Evolutionary conservation across 2,329 filamentous ascomycete species (phyloP).

Genomic region (Colletotrichum salicis): DNA sequence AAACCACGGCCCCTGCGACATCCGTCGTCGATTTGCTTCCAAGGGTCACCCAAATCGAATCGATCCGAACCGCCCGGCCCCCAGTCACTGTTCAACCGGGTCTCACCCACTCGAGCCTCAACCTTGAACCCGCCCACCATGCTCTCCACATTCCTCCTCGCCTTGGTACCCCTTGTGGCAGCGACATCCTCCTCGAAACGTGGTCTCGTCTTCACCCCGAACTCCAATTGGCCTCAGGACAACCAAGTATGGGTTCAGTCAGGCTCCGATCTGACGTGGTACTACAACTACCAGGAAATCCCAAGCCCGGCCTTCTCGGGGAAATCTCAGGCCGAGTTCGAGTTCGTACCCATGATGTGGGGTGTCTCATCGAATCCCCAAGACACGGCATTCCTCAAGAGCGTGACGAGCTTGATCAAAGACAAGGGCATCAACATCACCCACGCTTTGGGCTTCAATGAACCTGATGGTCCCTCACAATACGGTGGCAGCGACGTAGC

Average conservation of each 20-base stretch:
- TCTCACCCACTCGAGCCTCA: conserved; percentile 15
- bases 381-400: conserved; percentile 69
- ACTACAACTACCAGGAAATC: conserved; percentile 78
- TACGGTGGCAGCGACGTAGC: conserved; percentile 72
- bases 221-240: conserved; percentile 65
- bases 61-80: conserved; percentile 9
- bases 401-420: conserved; percentile 66
- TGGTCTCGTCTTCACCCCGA: conserved; percentile 76
- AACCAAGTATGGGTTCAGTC: conserved; percentile 71
- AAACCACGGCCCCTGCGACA: not conserved
- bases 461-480: conserved; percentile 70
- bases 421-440: conserved; percentile 66
- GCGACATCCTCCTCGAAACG: conserved; percentile 68
- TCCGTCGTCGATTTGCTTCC: not conserved
- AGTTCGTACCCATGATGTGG: conserved; percentile 88
- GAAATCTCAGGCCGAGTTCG: conserved; percentile 64
- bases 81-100: conserved; percentile 4
- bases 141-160: conserved; percentile 37
- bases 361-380: conserved; percentile 61
- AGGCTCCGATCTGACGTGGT: conserved; percentile 77
- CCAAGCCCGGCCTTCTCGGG: conserved; percentile 65
- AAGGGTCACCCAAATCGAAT: not conserved
- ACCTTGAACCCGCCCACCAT: conserved; percentile 9
- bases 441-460: conserved; percentile 81
- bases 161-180: conserved; percentile 39